phyloP scores from a whole-genome alignment of 2,329 filamentous ascomycete genomes.

The Xylariaceae sp. region DNA sequence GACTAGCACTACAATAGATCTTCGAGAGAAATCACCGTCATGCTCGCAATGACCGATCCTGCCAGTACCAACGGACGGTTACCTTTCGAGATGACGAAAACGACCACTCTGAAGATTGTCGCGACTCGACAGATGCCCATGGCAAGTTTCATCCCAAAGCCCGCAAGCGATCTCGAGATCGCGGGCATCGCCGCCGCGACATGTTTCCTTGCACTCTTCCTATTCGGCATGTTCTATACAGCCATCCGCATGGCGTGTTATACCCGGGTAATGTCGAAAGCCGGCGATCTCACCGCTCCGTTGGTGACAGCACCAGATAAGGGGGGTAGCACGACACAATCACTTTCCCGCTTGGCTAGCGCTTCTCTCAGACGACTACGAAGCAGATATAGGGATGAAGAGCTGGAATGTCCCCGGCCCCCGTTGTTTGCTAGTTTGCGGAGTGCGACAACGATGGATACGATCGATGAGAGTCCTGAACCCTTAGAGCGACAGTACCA shows the following conservation, averaged over 20 bases:
- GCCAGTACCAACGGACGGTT: not conserved
- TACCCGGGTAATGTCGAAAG: not conserved
- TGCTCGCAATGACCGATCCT: not conserved
- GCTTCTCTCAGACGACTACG: not conserved
- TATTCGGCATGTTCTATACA: conserved; percentile 7
- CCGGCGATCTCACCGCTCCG: not conserved
- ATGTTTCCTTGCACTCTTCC: conserved; percentile 13
- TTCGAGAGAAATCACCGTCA: not conserved
- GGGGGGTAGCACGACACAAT: not conserved
- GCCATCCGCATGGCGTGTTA: not conserved
- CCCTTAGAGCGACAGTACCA: conserved; percentile 3
- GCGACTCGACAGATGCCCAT: conserved; percentile 5
- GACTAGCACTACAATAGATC: not conserved
- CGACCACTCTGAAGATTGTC: not conserved
- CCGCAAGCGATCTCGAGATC: conserved; percentile 13
- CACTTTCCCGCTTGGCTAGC: not conserved
- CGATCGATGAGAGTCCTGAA: not conserved
- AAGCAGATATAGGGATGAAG: not conserved
- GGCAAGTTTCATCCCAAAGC: not conserved
- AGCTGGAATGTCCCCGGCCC: not conserved
- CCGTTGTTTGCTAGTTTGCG: not conserved
- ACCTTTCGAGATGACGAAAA: not conserved
- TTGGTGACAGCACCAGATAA: not conserved
- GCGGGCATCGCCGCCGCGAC: conserved; percentile 14
- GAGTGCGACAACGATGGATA: not conserved